These are phyloP conservation scores for Penicillium capsulatum DNA, from an alignment of 2,329 filamentous ascomycete species.

Conservation along the genomic window DNA sequence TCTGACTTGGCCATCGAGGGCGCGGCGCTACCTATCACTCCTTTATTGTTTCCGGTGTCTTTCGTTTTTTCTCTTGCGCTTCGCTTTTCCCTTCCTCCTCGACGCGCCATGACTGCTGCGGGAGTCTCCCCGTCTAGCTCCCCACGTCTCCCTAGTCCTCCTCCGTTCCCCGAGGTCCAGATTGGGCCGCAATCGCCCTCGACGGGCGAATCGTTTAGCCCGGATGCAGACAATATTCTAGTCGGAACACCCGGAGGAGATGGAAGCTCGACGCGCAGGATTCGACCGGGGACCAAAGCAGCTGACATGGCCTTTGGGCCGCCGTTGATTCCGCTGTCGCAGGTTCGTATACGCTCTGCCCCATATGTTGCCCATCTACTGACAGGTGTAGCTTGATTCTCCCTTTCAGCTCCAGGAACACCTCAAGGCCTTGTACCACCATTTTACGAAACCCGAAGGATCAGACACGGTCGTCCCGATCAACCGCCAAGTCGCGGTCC, in stretches of 20 bases:
- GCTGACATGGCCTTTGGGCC: slow-evolving; percentile 89
- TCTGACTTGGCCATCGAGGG: slow-evolving; percentile 9
- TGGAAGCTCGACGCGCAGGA: slow-evolving; percentile 72
- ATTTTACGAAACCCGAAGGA: slow-evolving; percentile 62
- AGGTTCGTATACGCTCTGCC: slow-evolving; percentile 53
- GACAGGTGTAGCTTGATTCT: slow-evolving; percentile 71
- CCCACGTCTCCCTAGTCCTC: slow-evolving; percentile 88
- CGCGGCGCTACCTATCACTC: slow-evolving; percentile 18
- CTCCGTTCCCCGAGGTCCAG: slow-evolving; percentile 91
- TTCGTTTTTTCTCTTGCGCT: slow-evolving; percentile 13
- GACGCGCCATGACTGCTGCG: slow-evolving; percentile 42
- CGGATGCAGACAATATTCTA: slow-evolving; percentile 53
- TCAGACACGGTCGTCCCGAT: slow-evolving; percentile 65
- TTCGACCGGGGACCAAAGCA: slow-evolving; percentile 88
- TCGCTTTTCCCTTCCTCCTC: slow-evolving; percentile 2
- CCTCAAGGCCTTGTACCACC: slow-evolving; percentile 83
- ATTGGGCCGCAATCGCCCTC: slow-evolving; percentile 74
- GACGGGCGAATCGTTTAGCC: slow-evolving; percentile 56
- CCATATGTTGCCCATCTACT: slow-evolving; percentile 2
- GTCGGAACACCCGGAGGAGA: slow-evolving; percentile 59
- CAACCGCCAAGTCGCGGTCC: slow-evolving; percentile 67
- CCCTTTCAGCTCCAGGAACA: slow-evolving; percentile 97
- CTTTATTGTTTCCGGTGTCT: slow-evolving; percentile 13
- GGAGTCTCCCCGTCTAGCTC: slow-evolving; percentile 63
- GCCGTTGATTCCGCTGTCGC: slow-evolving; percentile 76